Percentiles rank a stretch among this genome's conserved stretches.
These are phyloP conservation scores for Aspergillus sclerotioniger DNA, from an alignment of 495 filamentous ascomycete species.

Conservation along the genomic window DNA sequence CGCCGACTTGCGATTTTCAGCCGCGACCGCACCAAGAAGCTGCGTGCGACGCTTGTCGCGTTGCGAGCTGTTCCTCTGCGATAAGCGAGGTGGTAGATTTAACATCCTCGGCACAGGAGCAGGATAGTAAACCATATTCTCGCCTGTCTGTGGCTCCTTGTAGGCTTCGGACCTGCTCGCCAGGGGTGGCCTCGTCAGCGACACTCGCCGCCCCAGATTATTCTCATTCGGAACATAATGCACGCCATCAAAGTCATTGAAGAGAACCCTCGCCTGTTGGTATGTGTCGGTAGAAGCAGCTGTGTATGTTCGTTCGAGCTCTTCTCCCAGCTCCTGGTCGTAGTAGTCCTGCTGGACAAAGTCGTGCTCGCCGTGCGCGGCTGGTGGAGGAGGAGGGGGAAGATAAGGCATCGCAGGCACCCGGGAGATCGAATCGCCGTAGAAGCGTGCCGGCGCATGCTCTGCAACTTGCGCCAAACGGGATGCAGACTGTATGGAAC, in stretches of 20 bases:
- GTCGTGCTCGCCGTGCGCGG: conserved; percentile 21
- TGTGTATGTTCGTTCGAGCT: conserved; percentile 38
- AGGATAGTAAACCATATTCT: conserved; percentile 91
- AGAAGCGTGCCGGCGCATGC: conserved; percentile 37
- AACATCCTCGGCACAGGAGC: conserved; percentile 92
- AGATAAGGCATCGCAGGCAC: conserved; percentile 34
- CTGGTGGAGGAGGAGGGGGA: conserved; percentile 27
- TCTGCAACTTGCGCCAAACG: conserved; percentile 53
- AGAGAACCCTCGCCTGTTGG: conserved; percentile 67
- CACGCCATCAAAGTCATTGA: conserved; percentile 91
- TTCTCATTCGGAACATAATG: conserved; percentile 62
- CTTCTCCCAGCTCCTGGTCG: conserved; percentile 17
- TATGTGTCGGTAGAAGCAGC: conserved; percentile 67
- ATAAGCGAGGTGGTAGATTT: conserved; percentile 85
- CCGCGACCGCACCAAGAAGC: conserved; percentile 49
- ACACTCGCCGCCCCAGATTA: conserved; percentile 33
- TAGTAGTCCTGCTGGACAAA: conserved; percentile 23
- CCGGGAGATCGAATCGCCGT: conserved; percentile 25
- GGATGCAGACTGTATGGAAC: conserved; percentile 58
- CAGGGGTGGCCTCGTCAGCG: conserved; percentile 40
- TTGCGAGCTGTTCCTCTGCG: conserved; percentile 62
- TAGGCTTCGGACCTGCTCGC: conserved; percentile 57
- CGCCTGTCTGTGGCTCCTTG: conserved; percentile 60
- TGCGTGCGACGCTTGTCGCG: conserved; percentile 70
- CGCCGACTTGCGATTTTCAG: conserved; percentile 47